Evolutionary conservation across 805 yeast species (phyloP).

Genomic region (Saccharomycopsis fermentans): DNA sequence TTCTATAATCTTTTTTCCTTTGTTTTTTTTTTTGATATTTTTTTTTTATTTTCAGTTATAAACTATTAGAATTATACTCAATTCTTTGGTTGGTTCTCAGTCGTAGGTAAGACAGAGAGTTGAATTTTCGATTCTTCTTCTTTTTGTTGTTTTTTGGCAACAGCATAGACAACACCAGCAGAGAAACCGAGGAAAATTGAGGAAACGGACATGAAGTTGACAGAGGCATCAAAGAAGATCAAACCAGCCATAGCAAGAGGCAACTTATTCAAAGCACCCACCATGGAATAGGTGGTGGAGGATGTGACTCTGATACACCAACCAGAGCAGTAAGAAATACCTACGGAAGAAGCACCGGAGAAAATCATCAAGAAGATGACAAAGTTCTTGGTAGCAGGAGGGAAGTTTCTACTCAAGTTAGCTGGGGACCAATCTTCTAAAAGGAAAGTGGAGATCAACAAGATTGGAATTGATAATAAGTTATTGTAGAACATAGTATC

Average conservation of each 20-base stretch:
- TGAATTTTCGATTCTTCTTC: slow-evolving; percentile 27
- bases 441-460: slow-evolving; percentile 61
- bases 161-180: slow-evolving; percentile 93
- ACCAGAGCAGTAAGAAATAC: slow-evolving; percentile 97
- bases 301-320: slow-evolving; percentile 99
- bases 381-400: slow-evolving; percentile 54
- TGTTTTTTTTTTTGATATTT: too few species aligned
- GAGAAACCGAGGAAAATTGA: slow-evolving; percentile 90
- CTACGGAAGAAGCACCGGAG: slow-evolving; percentile 91
- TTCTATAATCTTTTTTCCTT: not conserved
- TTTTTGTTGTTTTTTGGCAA: slow-evolving; percentile 87
- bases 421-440: slow-evolving; percentile 90
- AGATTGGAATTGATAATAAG: slow-evolving; percentile 83
- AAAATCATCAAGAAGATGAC: slow-evolving; percentile 75
- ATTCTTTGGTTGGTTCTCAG: slow-evolving; percentile 7
- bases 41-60: not conserved
- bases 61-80: not conserved
- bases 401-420: slow-evolving; percentile 72
- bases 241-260: slow-evolving; percentile 96
- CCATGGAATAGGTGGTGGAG: slow-evolving; percentile 98
- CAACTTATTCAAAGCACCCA: slow-evolving; percentile 95
- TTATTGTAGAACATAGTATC: slow-evolving; percentile 99
- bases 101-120: slow-evolving; percentile 11
- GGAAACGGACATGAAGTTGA: slow-evolving; percentile 81
- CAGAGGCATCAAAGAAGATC: slow-evolving; percentile 89